Evolutionary conservation across 345 rosid genomes (phyloP), one percentile per base, ranked within the genome.

Genomic region (Salix suchowensis): DNA sequence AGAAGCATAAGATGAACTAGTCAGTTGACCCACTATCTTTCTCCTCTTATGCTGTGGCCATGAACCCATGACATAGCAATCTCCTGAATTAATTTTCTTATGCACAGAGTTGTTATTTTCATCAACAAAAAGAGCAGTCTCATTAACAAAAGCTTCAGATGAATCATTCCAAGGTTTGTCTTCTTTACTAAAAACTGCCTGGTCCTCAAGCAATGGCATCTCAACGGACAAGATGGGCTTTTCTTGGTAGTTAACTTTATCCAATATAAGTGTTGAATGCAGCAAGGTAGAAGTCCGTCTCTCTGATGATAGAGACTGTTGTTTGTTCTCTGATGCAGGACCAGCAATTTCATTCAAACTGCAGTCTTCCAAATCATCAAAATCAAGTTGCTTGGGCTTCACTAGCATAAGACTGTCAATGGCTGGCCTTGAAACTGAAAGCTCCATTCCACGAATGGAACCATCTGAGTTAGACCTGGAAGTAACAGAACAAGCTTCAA

Each of bases 41-140:
- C 87, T 85, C 74, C 87, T 87, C 82, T 88, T 90, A 82, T 74
- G 68, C 78, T 79, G 91, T 79, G 80, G 81, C 72, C 80, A 79
- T 48, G 88, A 87, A 68, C 79, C 81, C 24, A 30, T 48, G 46
- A 75, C 58, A 42, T 37, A 60, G 46, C 44, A 30, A 68, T 32
- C 78, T 46, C 62, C 81, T 9, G 52, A 36, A 48, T 73, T 65
- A 52, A 30, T 78, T n/a, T 80, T 72, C 78, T 76, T 77, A 65
- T 67, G 76, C 32, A 24, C 78, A 72, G 72, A 52, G 11, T 80
- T 50, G 12, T 39, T 74, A 19, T 69, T 67, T 73, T 68, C 78
- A 75, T 78, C 78, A 23, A 67, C 14, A 10, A 65, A 28, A 37
- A 62, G 46, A 42, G 64, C 54, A 64, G 10, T n/a, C 1, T 78